Evolutionary conservation across 2,329 filamentous ascomycete genomes (phyloP), one percentile per base, ranked within the genome.

Genomic region (Colletotrichum sp.): DNA sequence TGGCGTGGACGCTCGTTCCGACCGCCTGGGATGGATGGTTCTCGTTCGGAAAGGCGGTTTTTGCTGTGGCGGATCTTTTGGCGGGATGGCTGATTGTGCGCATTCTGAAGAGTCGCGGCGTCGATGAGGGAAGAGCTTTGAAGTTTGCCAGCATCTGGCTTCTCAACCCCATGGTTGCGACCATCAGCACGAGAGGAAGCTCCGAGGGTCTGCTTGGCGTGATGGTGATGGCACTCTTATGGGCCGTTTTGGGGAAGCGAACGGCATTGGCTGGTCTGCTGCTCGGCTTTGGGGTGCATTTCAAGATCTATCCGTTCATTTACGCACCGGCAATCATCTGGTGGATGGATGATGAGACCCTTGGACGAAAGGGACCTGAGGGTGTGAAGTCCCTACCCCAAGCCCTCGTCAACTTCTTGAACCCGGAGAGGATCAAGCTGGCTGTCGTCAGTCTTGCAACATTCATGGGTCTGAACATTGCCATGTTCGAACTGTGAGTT

Each of bases 231-330:
- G 94, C 92, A 1, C 84, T 99, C 44, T 85, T 99, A 13, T 99
- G 95, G 95, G 95, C 96, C 0, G 93, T 95, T 2, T 86, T 96
- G 78, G 88, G 90, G 68, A 89, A 89, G 67, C 88, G 88, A n/a
- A 86, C 94, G 22, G 81, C 85, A 2, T 82, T 98, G 11, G 94
- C 96, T 0, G 96, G 95, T 0, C 78, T 93, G 4, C 84, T 99
- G 34, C 88, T 99, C 4, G 97, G 97, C 0, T 86, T 98, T 32
- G 92, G 92, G 2, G 96, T 99, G 30, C 97, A 99, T 86, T 98
- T 99, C 87, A 99, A 99, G 89, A 99, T 99, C 77, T 99, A 99
- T 81, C 97, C 97, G 0, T 98, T 99, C 84, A 95, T 99, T 76
- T 99, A 99, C 84, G 96, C 95, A 3, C 92, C 93, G 0, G 93